Conservation (phyloP, 495 filamentous ascomycete species). For the Xylaria longipes region DNA sequence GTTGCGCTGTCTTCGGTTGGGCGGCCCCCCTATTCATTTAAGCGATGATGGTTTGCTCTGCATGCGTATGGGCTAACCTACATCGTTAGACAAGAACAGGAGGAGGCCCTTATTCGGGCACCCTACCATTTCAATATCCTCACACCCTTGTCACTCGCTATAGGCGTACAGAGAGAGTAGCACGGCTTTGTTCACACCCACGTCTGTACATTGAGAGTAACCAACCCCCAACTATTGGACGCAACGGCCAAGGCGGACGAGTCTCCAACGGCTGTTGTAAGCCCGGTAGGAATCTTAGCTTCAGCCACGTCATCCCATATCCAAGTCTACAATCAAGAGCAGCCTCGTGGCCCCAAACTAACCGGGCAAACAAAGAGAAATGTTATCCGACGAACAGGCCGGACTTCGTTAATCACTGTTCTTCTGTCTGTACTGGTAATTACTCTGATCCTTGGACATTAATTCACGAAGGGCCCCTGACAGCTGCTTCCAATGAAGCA, state of each 20-base stretch:
- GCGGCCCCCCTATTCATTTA: not conserved
- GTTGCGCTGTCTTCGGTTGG: not conserved
- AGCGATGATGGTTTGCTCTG: not conserved
- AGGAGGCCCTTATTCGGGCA: not conserved
- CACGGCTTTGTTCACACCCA: not conserved
- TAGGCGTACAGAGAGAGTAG: slow-evolving; percentile 9
- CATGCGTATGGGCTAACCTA: not conserved
- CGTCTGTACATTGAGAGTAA: slow-evolving; percentile 4
- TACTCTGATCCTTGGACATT: no score
- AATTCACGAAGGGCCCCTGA: not conserved
- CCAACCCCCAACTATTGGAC: slow-evolving; percentile 30
- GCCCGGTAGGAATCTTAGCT: slow-evolving; percentile 18
- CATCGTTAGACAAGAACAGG: not conserved
- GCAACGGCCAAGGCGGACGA: slow-evolving; percentile 26
- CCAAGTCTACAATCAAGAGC: slow-evolving; percentile 20
- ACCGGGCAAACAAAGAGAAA: not conserved
- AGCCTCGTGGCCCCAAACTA: not conserved
- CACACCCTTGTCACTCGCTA: not conserved
- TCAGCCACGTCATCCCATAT: slow-evolving; percentile 42
- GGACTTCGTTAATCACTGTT: not conserved
- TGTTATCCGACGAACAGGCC: no score
- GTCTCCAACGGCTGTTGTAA: slow-evolving; percentile 12
- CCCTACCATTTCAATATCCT: not conserved
- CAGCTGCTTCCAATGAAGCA: not conserved
- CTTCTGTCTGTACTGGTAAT: not conserved